phyloP scores from a whole-genome alignment of 2,329 filamentous ascomycete species.

The Colletotrichum australisinense region DNA sequence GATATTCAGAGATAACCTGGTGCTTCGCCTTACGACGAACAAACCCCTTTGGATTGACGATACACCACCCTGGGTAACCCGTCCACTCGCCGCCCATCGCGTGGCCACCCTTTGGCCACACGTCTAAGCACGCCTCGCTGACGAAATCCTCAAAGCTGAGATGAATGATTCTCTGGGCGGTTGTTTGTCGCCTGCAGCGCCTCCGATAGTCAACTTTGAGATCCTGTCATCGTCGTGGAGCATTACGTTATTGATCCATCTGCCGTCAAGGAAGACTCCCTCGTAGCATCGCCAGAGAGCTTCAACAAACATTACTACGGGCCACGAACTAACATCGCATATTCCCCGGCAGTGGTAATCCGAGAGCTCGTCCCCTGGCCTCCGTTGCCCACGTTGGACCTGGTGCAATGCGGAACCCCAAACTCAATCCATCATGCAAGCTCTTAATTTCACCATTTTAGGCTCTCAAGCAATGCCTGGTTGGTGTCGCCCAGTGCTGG shows the following conservation, averaged over 20 bases:
- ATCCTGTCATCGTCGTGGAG: background rate
- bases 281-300: background rate
- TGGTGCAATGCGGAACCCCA: slow-evolving; percentile 3
- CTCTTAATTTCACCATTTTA: background rate
- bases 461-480: background rate
- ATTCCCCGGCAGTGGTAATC: background rate
- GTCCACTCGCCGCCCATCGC: slow-evolving; percentile 10
- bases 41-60: background rate
- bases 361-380: slow-evolving; percentile 10
- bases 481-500: background rate
- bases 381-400: slow-evolving; percentile 3
- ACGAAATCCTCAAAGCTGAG: background rate
- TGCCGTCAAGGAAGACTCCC: background rate
- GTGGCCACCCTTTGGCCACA: slow-evolving; percentile 5
- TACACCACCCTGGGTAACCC: background rate
- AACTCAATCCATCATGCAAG: background rate
- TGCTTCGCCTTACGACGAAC: background rate
- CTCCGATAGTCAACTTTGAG: background rate
- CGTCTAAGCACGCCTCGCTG: background rate
- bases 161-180: background rate
- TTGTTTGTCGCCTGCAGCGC: background rate
- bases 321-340: background rate
- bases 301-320: background rate
- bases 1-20: background rate
- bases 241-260: background rate